Evolutionary conservation across 2,329 filamentous ascomycete species (phyloP), one percentile per base, ranked within the genome.

Genomic region (Aspergillus pseudoviridinutans): DNA sequence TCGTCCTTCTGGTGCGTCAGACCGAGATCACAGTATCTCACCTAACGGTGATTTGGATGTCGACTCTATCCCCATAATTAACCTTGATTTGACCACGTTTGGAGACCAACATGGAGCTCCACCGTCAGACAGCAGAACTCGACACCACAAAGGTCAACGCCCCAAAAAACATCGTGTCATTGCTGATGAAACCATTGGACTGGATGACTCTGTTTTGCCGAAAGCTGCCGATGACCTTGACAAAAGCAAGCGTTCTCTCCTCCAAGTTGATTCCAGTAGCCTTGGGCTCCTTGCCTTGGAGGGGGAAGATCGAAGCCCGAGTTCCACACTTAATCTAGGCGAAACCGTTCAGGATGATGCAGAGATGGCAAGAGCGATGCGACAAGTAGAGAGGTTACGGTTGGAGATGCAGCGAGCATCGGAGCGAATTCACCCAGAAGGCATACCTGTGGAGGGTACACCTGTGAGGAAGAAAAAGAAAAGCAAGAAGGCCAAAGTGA

Each of bases 41-140:
- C 68, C 89, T 85, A 88, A 87, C 1, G 86, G 88, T 2, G 88
- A 90, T 49, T 78, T 97, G 8, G 93, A 99, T 70, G 88, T 99
- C 47, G 94, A 99, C 74, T 85, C 91, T 1, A 99, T 99, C 66
- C 94, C 94, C 2, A 93, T 99, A 67, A 94, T 99, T 86, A 87
- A 96, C 70, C 82, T 99, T 50, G 87, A 95, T 60, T 82, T 97
- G 7, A 87, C 87, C 32, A 83, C 82, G 58, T 71, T 82, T 8
- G 74, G 72, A 28, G 60, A 57, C 22, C 44, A 53, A 38, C 49
- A 22, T 24, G 54, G 32, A 20, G 46, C 50, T 25, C 56, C 61
- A 50, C 54, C 46, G 55, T 49, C 50, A 25, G 51, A 56, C 55
- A 71, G 51, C 55, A 70, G 52, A 60, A 66, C 65, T 58, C 51